phyloP scores from a whole-genome alignment of 176 grass and related monocot genomes.

The Leersia perrieri region DNA sequence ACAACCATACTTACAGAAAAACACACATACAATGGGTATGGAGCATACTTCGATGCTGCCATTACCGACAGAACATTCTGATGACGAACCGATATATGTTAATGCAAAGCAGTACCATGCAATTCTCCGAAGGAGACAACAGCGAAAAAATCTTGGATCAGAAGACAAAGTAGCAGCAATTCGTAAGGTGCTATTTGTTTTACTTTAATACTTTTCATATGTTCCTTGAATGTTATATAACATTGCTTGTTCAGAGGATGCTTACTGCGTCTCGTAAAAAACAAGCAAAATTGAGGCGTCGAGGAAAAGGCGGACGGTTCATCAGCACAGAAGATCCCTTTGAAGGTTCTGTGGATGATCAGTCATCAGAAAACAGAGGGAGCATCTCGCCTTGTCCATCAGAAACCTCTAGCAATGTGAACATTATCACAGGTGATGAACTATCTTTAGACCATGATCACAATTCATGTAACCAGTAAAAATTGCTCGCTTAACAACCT shows the following conservation, averaged over 20 bases:
- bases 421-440: neutral
- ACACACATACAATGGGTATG: neutral
- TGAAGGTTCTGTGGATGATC: neutral
- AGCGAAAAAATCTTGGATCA: neutral
- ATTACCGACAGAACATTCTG: neutral
- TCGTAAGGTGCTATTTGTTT: neutral
- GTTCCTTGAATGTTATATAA: neutral
- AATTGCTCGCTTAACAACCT: neutral
- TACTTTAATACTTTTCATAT: neutral
- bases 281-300: neutral
- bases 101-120: neutral
- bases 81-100: neutral
- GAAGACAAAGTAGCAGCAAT: neutral
- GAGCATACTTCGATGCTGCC: neutral
- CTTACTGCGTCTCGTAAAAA: neutral
- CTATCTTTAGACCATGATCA: neutral
- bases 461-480: neutral
- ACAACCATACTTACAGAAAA: neutral
- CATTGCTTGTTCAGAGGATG: neutral
- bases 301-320: neutral
- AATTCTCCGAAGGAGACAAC: neutral
- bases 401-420: neutral
- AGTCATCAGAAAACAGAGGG: neutral
- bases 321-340: neutral
- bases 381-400: neutral